A percentile compares a stretch with the other conserved stretches of the same genome.
Conservation (phyloP, 1,284 basidiomycete genomes). For the Lentinula novae-zelandiae region DNA sequence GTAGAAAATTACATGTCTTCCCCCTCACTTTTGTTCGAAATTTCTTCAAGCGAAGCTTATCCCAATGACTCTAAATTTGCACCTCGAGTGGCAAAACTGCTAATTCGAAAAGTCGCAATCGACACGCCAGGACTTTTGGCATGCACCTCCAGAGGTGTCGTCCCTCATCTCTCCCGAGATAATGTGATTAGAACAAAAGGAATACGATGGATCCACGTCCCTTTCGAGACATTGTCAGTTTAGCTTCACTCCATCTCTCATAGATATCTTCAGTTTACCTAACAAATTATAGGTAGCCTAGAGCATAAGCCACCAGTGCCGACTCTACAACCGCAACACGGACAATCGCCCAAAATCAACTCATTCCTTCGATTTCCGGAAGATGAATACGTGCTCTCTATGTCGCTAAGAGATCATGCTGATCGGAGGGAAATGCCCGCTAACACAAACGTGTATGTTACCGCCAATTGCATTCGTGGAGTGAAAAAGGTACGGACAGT, state of each 20-base stretch:
- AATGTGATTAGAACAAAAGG: constrained; percentile 44
- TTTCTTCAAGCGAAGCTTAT: neutral
- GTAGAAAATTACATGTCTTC: neutral
- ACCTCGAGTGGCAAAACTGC: constrained; percentile 24
- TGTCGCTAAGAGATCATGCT: constrained; percentile 63
- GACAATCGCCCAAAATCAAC: constrained; percentile 47
- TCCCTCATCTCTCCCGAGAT: constrained; percentile 72
- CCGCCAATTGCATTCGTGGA: constrained; percentile 61
- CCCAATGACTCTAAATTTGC: constrained; percentile 16
- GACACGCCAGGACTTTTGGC: constrained; percentile 61
- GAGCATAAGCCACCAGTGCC: constrained; percentile 60
- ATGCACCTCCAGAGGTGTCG: constrained; percentile 64
- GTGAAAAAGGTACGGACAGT: constrained; percentile 53
- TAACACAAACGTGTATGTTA: constrained; percentile 57
- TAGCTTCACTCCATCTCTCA: constrained; percentile 1
- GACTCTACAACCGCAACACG: constrained; percentile 39
- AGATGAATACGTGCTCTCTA: constrained; percentile 47
- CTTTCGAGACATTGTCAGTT: constrained; percentile 82
- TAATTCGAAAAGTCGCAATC: constrained; percentile 23
- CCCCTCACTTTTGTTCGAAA: neutral
- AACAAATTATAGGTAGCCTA: constrained; percentile 37
- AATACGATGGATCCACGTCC: constrained; percentile 61
- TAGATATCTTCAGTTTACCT: neutral
- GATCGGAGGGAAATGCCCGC: constrained; percentile 65
- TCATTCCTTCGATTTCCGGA: constrained; percentile 52